Evolutionary conservation across 805 yeast species (phyloP).

Genomic region (Kodamaea laetipori): DNA sequence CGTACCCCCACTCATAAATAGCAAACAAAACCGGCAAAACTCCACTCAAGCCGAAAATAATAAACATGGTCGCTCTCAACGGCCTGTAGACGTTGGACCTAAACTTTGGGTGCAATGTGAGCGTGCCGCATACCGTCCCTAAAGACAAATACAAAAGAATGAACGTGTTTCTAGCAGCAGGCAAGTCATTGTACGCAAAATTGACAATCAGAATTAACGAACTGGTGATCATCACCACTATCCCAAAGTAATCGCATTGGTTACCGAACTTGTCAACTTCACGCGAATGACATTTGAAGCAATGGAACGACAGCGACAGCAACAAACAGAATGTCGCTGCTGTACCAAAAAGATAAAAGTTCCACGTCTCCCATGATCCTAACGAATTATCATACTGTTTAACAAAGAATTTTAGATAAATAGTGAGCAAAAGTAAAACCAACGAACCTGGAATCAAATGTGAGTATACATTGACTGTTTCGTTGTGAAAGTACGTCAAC

Average conservation of each 20-base stretch:
- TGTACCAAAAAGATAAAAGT: constrained; percentile 53
- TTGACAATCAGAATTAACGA: constrained; percentile 51
- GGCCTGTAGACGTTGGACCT: constrained; percentile 74
- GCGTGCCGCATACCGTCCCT: constrained; percentile 61
- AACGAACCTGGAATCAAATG: constrained; percentile 54
- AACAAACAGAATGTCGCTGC: constrained; percentile 64
- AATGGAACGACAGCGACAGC: constrained; percentile 67
- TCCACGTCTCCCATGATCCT: constrained; percentile 44
- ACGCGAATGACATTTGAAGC: constrained; percentile 66
- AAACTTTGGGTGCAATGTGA: constrained; percentile 68
- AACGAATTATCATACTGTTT: constrained; percentile 23
- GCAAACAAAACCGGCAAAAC: constrained; percentile 66
- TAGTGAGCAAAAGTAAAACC: constrained; percentile 25
- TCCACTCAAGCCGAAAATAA: constrained; percentile 78
- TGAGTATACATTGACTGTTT: constrained; percentile 68
- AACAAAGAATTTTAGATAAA: constrained; percentile 31
- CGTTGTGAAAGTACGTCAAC: constrained; percentile 63
- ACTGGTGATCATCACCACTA: constrained; percentile 65
- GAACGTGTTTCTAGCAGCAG: constrained; percentile 39
- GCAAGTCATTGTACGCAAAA: constrained; percentile 49
- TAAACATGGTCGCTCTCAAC: constrained; percentile 75
- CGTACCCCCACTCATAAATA: constrained; percentile 47
- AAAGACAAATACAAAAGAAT: constrained; percentile 49
- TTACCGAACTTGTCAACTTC: constrained; percentile 58
- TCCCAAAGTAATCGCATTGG: constrained; percentile 75